These are phyloP conservation scores for Candida pseudofarinosa DNA, from an alignment of 805 yeast species.

Conservation along the genomic window DNA sequence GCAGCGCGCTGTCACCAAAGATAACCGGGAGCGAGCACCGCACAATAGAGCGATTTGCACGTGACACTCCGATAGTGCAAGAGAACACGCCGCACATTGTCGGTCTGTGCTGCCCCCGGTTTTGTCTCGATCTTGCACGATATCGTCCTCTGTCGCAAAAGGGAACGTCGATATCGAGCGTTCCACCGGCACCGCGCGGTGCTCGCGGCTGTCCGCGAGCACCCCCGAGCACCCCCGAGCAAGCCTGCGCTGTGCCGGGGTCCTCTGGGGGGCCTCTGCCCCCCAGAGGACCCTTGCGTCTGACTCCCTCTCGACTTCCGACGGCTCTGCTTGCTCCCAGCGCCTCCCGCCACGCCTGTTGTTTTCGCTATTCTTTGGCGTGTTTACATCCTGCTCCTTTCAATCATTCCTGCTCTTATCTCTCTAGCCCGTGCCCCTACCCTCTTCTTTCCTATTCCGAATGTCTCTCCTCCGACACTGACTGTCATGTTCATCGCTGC, in stretches of 20 bases:
- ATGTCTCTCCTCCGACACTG: not conserved
- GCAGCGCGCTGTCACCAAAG: no score
- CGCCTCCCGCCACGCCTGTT: no score
- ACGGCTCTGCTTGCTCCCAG: no score
- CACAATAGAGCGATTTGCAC: not conserved
- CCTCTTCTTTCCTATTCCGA: not conserved
- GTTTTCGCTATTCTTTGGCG: no score
- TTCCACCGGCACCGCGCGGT: no score
- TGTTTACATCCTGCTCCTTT: not conserved
- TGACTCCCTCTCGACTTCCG: no score
- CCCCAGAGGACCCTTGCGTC: no score
- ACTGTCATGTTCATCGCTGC: no score
- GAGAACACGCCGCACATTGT: not conserved
- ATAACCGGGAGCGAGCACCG: not conserved
- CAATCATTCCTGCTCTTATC: not conserved
- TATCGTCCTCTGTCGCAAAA: not conserved
- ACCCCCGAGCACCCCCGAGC: no score
- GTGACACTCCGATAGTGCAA: not conserved
- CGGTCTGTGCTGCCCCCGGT: not conserved
- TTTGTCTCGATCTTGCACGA: not conserved
- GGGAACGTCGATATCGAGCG: not conserved
- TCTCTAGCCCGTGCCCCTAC: not conserved
- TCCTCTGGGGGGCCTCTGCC: no score
- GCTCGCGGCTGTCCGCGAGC: no score
- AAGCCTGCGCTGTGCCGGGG: no score